Evolutionary conservation across 2,329 filamentous ascomycete genomes (phyloP).

Genomic region (Graphiopsis chlorocephala): DNA sequence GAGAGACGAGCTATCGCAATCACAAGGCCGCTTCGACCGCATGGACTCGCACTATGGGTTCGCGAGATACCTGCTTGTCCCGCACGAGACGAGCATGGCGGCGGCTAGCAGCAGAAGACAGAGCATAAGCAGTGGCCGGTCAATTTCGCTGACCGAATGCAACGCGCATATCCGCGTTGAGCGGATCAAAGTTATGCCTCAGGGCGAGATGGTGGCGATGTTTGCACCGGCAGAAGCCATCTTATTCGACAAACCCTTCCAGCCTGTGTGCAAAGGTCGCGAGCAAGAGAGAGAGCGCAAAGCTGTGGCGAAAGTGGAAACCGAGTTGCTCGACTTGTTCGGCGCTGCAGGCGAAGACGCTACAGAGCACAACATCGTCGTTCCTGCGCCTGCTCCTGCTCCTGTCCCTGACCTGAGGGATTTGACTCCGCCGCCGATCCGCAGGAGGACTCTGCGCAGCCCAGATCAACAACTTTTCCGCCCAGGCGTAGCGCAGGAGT

Average conservation of each 20-base stretch:
- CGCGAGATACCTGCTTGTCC: slow-evolving; percentile 16
- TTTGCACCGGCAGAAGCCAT: slow-evolving; percentile 3
- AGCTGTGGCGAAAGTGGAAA: neutral
- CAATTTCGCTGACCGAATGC: neutral
- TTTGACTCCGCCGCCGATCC: neutral
- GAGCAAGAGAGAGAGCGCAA: neutral
- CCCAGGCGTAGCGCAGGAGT: neutral
- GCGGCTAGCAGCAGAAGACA: neutral
- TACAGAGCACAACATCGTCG: neutral
- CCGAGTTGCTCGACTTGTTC: neutral
- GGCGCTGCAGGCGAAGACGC: neutral
- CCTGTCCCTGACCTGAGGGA: neutral
- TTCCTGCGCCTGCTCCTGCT: neutral
- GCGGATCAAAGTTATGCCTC: slow-evolving; percentile 14
- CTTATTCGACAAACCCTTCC: slow-evolving; percentile 7
- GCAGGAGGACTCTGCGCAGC: neutral
- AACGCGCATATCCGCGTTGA: slow-evolving; percentile 17
- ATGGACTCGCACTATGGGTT: slow-evolving; percentile 17
- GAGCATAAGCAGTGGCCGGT: neutral
- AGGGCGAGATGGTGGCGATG: slow-evolving; percentile 15
- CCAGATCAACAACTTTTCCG: neutral
- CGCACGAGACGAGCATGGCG: neutral
- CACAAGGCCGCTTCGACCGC: slow-evolving; percentile 5
- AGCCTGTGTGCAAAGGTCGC: neutral
- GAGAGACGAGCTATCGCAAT: slow-evolving; percentile 8